Evolutionary conservation across 805 yeast genomes (phyloP), one percentile per base, ranked within the genome.

Genomic region (Grigorovia transvaalensis): DNA sequence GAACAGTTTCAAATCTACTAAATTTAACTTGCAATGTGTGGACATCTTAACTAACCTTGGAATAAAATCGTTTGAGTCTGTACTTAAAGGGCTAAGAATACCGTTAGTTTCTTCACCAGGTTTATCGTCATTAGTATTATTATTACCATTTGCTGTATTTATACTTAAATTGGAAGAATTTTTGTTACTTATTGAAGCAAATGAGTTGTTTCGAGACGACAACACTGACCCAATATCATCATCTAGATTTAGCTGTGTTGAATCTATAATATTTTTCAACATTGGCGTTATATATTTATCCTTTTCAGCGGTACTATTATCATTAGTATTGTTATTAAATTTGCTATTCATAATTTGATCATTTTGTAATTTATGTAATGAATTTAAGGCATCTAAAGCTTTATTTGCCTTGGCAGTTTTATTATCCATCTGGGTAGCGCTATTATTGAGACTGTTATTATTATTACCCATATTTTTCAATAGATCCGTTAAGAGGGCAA

Each of bases 1-100:
- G 80, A 91, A 85, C 47, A 91, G 73, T 57, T 84, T 76, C 50
- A 91, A 70, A 66, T 91, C 97, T 27, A 85, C 70, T 77, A 85
- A 72, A 66, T 86, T 85, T 49, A 85, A 68, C 51, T 61, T 66
- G n/a, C 66, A 68, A 50, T 64, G 59, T 18, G 54, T 52, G 30
- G 66, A 50, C 54, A 62, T 45, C 44, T 61, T 43, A 2, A 46
- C 43, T 17, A 41, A 29, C 44, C 51, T 49, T 35, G 51, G 51
- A 23, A 49, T 49, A 11, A 46, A 44, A 2, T 49, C 45, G 6
- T 40, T 42, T 2, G 49, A 17, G 15, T 46, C 17, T 6, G 47
- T 33, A 33, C 40, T 45, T 17, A 44, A n/a, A n/a, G 51, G 51
- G 33, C 51, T 49, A 18, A 43, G 47, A 4, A 46, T 20, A 29